Conservation (phyloP, 257 asterid genomes). For the Nicotiana otophora region DNA sequence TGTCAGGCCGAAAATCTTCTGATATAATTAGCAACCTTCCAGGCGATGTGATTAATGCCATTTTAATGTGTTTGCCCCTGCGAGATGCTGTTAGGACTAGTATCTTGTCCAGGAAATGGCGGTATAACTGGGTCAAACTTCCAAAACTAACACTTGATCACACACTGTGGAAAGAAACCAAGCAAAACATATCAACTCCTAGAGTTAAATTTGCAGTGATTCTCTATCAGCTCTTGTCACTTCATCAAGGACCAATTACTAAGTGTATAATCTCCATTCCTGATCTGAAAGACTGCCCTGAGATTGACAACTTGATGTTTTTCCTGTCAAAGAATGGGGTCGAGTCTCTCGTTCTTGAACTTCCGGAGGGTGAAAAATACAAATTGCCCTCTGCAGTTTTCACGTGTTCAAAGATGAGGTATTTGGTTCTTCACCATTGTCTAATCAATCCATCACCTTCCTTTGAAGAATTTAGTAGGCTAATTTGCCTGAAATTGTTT, state of each 20-base stretch:
- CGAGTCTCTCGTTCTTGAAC: background rate
- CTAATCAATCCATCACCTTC: background rate
- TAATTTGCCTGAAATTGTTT: background rate
- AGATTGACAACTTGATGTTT: background rate
- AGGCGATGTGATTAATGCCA: background rate
- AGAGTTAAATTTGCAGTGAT: background rate
- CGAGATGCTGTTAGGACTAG: conserved; percentile 14
- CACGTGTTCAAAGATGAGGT: background rate
- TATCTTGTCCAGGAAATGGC: conserved; percentile 12
- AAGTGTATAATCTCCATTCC: conserved; percentile 1
- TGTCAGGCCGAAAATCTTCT: background rate
- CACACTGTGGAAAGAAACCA: background rate
- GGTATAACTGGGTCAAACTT: background rate
- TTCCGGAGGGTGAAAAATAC: background rate
- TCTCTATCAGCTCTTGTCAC: background rate
- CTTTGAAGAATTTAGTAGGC: background rate
- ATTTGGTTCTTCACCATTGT: background rate
- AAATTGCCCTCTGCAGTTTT: background rate
- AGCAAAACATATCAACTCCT: background rate
- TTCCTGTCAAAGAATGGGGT: background rate
- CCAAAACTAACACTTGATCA: background rate
- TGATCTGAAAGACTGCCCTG: background rate
- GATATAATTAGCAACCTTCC: conserved; percentile 13
- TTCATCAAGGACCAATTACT: conserved; percentile 11
- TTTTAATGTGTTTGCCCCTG: background rate